Conservation (phyloP, 768 basidiomycete species). For the Suillus ampliporus region DNA sequence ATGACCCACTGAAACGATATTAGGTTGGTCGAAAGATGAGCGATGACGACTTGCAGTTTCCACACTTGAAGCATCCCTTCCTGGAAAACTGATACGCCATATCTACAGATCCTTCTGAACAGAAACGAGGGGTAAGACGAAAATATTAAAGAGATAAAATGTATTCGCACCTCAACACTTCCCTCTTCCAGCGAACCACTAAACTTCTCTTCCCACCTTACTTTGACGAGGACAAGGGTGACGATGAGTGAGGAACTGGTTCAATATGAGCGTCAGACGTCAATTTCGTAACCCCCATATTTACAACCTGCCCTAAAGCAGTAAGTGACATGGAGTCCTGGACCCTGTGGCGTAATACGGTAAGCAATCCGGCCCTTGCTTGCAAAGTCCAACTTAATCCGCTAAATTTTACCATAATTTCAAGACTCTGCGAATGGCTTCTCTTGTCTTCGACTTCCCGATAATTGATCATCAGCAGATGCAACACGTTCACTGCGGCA, state of each 20-base stretch:
- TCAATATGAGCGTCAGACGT: conserved; percentile 22
- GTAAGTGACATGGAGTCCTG: conserved; percentile 1
- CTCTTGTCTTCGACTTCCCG: conserved; percentile 1
- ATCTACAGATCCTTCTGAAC: conserved; percentile 44
- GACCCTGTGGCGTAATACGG: conserved; percentile 34
- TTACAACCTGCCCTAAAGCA: conserved; percentile 41
- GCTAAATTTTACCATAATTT: neutral
- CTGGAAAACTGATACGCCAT: conserved; percentile 86
- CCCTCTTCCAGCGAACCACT: conserved; percentile 76
- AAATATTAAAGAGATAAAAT: conserved; percentile 11
- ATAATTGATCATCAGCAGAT: conserved; percentile 6
- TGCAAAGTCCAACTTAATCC: conserved; percentile 1
- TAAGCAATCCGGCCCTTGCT: too few species aligned
- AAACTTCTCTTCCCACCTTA: conserved; percentile 71
- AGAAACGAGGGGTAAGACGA: conserved; percentile 23
- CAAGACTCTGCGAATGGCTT: conserved; percentile 17
- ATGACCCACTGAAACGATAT: conserved; percentile 71
- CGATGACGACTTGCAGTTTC: conserved; percentile 69
- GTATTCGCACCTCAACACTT: conserved; percentile 61
- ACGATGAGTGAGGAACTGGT: conserved; percentile 35
- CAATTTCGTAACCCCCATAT: conserved; percentile 18
- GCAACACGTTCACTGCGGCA: conserved; percentile 10
- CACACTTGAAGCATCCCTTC: conserved; percentile 94
- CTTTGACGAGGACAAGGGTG: conserved; percentile 60
- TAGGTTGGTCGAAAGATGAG: conserved; percentile 21